These are phyloP conservation scores for Apiospora rasikravindrae DNA, from an alignment of 2,329 filamentous ascomycete genomes.

Conservation along the genomic window DNA sequence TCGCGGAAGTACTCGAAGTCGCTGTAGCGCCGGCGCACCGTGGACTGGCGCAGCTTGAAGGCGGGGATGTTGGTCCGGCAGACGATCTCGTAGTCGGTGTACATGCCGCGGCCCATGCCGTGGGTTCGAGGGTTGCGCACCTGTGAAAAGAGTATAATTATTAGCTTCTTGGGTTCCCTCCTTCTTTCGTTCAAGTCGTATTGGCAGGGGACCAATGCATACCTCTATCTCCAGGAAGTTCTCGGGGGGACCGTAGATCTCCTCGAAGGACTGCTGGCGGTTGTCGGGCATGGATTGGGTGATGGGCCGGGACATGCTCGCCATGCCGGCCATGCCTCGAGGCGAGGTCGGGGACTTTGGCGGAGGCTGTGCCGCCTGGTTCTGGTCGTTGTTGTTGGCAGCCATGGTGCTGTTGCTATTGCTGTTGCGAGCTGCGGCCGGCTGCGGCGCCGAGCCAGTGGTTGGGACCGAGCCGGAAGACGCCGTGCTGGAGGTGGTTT, in stretches of 20 bases:
- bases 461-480: slow-evolving; percentile 18
- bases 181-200: slow-evolving; percentile 7
- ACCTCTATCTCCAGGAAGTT: slow-evolving; percentile 99
- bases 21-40: slow-evolving; percentile 91
- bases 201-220: slow-evolving; percentile 32
- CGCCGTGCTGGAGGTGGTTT: slow-evolving; percentile 12
- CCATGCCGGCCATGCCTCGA: slow-evolving; percentile 37
- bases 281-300: slow-evolving; percentile 73
- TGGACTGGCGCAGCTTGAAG: slow-evolving; percentile 91
- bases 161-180: background rate
- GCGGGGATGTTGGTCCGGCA: slow-evolving; percentile 98
- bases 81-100: slow-evolving; percentile 98
- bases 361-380: slow-evolving; percentile 15
- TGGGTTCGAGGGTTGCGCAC: slow-evolving; percentile 93
- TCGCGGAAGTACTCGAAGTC: slow-evolving; percentile 99
- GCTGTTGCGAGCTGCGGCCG: slow-evolving; percentile 7
- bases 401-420: background rate
- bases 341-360: slow-evolving; percentile 18
- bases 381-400: slow-evolving; percentile 19
- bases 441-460: slow-evolving; percentile 22
- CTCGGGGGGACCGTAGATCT: slow-evolving; percentile 97
- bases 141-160: slow-evolving; percentile 50
- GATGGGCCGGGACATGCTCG: slow-evolving; percentile 54
- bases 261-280: slow-evolving; percentile 94
- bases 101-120: slow-evolving; percentile 94